Conservation (phyloP, 192 early-diverging fungal species). For the Backusella tarrabulga region DNA sequence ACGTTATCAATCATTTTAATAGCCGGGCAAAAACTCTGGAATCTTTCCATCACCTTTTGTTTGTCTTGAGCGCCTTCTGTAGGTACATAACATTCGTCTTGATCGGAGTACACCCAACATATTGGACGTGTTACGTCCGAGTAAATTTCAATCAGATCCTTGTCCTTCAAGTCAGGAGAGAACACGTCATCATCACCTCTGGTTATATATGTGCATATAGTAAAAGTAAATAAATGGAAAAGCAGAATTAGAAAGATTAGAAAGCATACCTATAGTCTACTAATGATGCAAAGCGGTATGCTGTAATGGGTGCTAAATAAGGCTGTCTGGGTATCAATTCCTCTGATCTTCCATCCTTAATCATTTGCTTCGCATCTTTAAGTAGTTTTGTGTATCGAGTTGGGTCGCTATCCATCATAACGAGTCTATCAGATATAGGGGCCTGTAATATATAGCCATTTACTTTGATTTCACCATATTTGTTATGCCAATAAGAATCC, state of each 20-base stretch:
- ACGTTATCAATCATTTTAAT: constrained; percentile 9
- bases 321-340: constrained; percentile 38
- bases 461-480: constrained; percentile 23
- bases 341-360: constrained; percentile 34
- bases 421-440: constrained; percentile 44
- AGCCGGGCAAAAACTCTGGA: constrained; percentile 7
- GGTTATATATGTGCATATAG: not conserved
- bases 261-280: constrained; percentile 32
- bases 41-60: constrained; percentile 12
- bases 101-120: constrained; percentile 1
- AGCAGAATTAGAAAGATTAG: no score
- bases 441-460: constrained; percentile 41
- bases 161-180: constrained; percentile 17
- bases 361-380: constrained; percentile 33
- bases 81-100: constrained; percentile 14
- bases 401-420: constrained; percentile 24
- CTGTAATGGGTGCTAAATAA: constrained; percentile 36
- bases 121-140: constrained; percentile 5
- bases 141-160: constrained; percentile 5
- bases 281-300: constrained; percentile 38
- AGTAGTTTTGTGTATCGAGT: constrained; percentile 30
- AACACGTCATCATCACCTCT: constrained; percentile 27
- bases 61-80: not conserved
- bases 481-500: constrained; percentile 35
- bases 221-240: not conserved